Percentiles rank a stretch among this genome's conserved stretches.
Evolutionary conservation across 805 yeast species (phyloP).

Genomic region (Starmerella kuoi): DNA sequence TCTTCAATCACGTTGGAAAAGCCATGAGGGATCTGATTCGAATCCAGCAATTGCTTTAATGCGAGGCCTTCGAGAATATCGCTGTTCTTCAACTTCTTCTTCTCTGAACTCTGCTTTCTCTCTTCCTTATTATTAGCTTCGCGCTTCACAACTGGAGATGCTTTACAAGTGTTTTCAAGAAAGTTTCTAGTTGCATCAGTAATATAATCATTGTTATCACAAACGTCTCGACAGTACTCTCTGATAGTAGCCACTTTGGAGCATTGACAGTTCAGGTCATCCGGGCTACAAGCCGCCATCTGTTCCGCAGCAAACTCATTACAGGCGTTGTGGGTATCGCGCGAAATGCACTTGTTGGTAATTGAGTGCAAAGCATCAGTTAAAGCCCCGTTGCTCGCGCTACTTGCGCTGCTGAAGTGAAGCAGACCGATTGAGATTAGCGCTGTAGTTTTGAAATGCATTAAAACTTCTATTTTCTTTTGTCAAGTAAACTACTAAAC

Average conservation of each 20-base stretch:
- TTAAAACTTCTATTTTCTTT: too few relatives aligned
- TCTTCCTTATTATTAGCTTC: neutral
- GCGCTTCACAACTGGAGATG: neutral
- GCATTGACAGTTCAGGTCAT: constrained; percentile 5
- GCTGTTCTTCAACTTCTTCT: neutral
- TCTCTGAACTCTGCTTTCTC: too few relatives aligned
- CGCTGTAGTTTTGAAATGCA: too few relatives aligned
- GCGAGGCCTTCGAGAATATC: constrained; percentile 2
- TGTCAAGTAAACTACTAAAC: too few relatives aligned
- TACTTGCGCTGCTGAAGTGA: neutral
- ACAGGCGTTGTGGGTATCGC: constrained; percentile 13
- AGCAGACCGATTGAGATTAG: too few relatives aligned
- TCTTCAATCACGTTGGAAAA: neutral
- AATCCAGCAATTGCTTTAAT: constrained; percentile 4
- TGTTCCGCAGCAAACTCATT: constrained; percentile 12
- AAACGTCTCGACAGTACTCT: constrained; percentile 7
- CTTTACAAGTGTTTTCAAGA: neutral
- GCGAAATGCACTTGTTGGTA: constrained; percentile 5
- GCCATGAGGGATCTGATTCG: neutral
- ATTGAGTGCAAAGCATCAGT: constrained; percentile 12
- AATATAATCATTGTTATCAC: constrained; percentile 1
- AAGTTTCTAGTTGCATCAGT: neutral
- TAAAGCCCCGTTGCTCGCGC: neutral
- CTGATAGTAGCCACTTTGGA: neutral
- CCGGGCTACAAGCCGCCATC: constrained; percentile 7